These are phyloP conservation scores for Spongispora temasekensis DNA, from an alignment of 1,284 basidiomycete species.

Conservation along the genomic window DNA sequence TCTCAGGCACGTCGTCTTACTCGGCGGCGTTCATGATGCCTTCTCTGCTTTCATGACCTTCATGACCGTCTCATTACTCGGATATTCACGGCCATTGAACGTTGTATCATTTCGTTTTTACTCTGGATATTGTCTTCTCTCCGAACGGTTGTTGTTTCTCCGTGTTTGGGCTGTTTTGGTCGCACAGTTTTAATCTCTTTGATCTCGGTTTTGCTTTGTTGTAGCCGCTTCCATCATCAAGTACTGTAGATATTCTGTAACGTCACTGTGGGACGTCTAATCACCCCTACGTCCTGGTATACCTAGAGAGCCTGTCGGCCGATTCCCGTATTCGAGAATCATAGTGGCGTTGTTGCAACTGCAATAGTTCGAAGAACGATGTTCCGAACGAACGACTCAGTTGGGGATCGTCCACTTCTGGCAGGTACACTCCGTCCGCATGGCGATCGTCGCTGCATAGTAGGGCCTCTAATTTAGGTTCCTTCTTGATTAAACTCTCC, in stretches of 20 bases:
- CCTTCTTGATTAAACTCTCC: constrained; percentile 67
- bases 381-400: constrained; percentile 73
- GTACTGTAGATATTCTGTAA: constrained; percentile 39
- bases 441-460: constrained; percentile 86
- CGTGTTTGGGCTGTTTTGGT: constrained; percentile 13
- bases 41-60: constrained; percentile 37
- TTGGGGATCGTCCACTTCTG: constrained; percentile 86
- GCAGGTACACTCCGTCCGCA: constrained; percentile 78
- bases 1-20: constrained; percentile 30
- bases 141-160: constrained; percentile 27
- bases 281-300: constrained; percentile 35
- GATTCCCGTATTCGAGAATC: constrained; percentile 61
- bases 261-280: constrained; percentile 31
- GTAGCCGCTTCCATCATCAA: constrained; percentile 26
- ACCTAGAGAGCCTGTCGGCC: constrained; percentile 52
- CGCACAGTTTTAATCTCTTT: constrained; percentile 18
- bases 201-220: constrained; percentile 14
- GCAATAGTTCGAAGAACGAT: constrained; percentile 68
- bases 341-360: constrained; percentile 59
- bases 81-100: constrained; percentile 27
- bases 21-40: constrained; percentile 37
- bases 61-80: constrained; percentile 24
- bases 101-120: constrained; percentile 21
- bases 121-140: constrained; percentile 36
- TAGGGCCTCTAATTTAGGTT: constrained; percentile 81